These are phyloP conservation scores for Tricholoma saponaceum DNA, from an alignment of 768 basidiomycete genomes.

Conservation along the genomic window DNA sequence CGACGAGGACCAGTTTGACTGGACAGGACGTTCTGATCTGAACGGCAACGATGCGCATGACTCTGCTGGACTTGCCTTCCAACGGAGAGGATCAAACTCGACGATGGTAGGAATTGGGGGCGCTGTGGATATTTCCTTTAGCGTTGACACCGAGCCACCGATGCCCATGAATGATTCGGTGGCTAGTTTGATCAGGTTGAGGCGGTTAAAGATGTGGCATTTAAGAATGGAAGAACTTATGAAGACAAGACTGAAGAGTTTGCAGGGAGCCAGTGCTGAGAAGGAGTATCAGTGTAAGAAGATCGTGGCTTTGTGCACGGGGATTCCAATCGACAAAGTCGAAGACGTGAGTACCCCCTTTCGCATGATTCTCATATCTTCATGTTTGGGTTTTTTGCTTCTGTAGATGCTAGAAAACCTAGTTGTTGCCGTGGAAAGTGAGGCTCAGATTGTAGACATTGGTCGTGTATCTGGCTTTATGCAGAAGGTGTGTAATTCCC, in stretches of 20 bases:
- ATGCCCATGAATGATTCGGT: constrained; percentile 57
- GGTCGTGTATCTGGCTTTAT: constrained; percentile 86
- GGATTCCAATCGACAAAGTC: constrained; percentile 81
- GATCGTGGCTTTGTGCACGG: constrained; percentile 86
- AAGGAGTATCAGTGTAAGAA: constrained; percentile 91
- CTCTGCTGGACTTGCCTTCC: constrained; percentile 61
- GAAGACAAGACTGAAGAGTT: constrained; percentile 57
- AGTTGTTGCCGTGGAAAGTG: constrained; percentile 85
- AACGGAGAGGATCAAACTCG: constrained; percentile 60
- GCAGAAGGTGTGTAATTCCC: constrained; percentile 61
- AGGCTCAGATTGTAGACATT: constrained; percentile 76
- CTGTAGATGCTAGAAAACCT: constrained; percentile 79
- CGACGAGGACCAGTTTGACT: constrained; percentile 83
- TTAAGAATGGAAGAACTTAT: constrained; percentile 72
- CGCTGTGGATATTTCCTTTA: constrained; percentile 59
- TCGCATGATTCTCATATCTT: not conserved
- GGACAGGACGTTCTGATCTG: constrained; percentile 71
- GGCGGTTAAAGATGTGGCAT: constrained; percentile 83
- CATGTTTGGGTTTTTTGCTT: constrained; percentile 3
- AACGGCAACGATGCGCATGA: constrained; percentile 34
- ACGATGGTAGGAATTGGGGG: constrained; percentile 64
- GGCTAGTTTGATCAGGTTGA: constrained; percentile 62
- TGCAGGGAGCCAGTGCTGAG: constrained; percentile 81
- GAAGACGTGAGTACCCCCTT: constrained; percentile 67
- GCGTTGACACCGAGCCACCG: constrained; percentile 70